phyloP scores from a whole-genome alignment of 495 filamentous ascomycete species.

The Xylaria nigripes region DNA sequence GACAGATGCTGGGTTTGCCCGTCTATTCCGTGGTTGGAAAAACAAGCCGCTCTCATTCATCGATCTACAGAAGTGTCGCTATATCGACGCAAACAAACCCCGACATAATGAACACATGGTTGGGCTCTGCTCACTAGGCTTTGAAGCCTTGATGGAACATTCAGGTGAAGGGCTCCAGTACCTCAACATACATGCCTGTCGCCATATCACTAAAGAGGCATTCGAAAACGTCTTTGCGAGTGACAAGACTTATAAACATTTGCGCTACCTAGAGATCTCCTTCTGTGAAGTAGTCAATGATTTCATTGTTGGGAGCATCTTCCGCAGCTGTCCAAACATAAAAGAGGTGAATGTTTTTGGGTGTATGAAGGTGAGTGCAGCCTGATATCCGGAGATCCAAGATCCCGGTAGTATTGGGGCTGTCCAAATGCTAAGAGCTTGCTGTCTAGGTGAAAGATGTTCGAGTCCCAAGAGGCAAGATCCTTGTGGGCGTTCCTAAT shows the following conservation, averaged over 20 bases:
- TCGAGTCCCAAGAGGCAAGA: conserved; percentile 60
- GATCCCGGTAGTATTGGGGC: background rate
- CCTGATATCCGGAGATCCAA: background rate
- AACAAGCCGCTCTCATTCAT: conserved; percentile 60
- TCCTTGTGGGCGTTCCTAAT: conserved; percentile 69
- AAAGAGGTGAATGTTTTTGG: conserved; percentile 72
- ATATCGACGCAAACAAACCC: conserved; percentile 54
- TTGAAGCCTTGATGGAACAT: conserved; percentile 75
- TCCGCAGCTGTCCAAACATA: conserved; percentile 63
- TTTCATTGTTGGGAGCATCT: conserved; percentile 62
- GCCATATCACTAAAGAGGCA: conserved; percentile 59
- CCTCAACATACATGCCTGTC: conserved; percentile 69
- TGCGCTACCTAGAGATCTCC: conserved; percentile 65
- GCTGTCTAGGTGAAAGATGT: conserved; percentile 49
- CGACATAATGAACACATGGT: conserved; percentile 51
- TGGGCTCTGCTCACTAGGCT: conserved; percentile 65
- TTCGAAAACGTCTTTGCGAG: conserved; percentile 62
- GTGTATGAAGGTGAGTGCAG: conserved; percentile 54
- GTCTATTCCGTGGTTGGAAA: conserved; percentile 66
- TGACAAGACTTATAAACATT: conserved; percentile 51
- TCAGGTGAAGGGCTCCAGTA: conserved; percentile 54
- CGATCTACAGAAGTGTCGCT: conserved; percentile 66
- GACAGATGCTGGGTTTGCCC: conserved; percentile 60
- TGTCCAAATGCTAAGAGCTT: conserved; percentile 14
- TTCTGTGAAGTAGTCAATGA: conserved; percentile 72